A percentile compares a stretch with the other conserved stretches of the same genome.
Evolutionary conservation across 495 filamentous ascomycete species (phyloP).

Genomic region (Astrothelium subdiscretum): DNA sequence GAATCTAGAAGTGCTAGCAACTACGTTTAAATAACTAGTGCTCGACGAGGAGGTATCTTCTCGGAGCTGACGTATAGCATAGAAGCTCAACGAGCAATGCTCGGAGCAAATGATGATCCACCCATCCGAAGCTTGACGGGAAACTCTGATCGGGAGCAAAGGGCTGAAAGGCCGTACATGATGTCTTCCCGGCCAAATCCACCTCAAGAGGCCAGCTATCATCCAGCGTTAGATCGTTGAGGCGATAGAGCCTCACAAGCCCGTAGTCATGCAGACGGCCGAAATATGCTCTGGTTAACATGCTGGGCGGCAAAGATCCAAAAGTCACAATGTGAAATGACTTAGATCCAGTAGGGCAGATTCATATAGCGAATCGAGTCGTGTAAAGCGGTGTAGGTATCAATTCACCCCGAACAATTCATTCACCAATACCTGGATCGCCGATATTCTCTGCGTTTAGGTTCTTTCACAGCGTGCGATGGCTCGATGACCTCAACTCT

Average conservation of each 20-base stretch:
- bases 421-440: neutral
- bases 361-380: neutral
- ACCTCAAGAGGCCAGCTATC: no score
- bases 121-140: neutral
- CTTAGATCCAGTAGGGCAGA: no score
- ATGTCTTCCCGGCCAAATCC: no score
- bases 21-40: neutral
- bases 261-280: no score
- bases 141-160: neutral
- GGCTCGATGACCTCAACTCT: neutral
- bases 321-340: no score
- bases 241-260: no score
- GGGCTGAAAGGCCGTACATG: neutral
- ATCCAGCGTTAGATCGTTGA: no score
- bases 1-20: neutral
- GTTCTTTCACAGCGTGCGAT: neutral
- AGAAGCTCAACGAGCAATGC: neutral
- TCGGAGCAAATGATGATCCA: neutral
- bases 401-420: neutral
- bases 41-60: neutral
- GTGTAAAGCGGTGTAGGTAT: neutral
- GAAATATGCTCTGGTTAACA: no score
- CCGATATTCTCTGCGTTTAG: neutral
- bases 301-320: no score
- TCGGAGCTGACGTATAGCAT: neutral